Percentiles rank a stretch among this genome's conserved stretches.
Evolutionary conservation across 1,284 basidiomycete species (phyloP).

Genomic region (Gymnopus androsaceus): DNA sequence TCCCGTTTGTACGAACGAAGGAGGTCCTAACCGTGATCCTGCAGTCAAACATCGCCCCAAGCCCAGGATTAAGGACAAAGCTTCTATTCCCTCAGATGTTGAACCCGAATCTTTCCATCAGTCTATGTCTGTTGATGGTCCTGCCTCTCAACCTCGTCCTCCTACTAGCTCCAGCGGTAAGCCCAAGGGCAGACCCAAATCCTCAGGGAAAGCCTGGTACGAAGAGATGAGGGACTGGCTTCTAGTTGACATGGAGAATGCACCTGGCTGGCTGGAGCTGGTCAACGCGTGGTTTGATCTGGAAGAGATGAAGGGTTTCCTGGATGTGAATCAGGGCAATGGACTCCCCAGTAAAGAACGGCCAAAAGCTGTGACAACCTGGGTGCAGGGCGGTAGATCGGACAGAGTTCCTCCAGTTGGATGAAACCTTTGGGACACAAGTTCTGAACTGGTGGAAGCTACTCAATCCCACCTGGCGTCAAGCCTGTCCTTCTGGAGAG

Average conservation of each 20-base stretch:
- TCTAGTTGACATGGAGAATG: background rate
- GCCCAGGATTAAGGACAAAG: too few species aligned
- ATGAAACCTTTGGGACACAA: background rate
- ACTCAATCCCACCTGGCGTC: background rate
- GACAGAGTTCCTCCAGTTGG: background rate
- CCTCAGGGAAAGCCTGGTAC: background rate
- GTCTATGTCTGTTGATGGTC: too few species aligned
- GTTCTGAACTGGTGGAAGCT: background rate
- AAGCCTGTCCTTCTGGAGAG: background rate
- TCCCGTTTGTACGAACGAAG: too few species aligned
- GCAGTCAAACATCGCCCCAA: too few species aligned
- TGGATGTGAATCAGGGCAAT: background rate
- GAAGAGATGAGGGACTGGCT: background rate
- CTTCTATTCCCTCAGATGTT: too few species aligned
- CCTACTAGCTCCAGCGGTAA: too few species aligned
- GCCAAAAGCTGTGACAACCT: background rate
- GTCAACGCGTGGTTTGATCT: background rate
- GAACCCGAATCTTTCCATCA: too few species aligned
- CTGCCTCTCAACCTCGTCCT: too few species aligned
- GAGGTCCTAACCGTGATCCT: too few species aligned
- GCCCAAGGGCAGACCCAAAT: too few species aligned
- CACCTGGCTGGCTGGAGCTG: background rate
- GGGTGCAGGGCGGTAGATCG: background rate
- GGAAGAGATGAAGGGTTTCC: background rate
- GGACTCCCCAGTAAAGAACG: background rate